Base-by-base conservation (phyloP, 2,329 filamentous ascomycete species). In the Macrophomina tecta region DNA sequence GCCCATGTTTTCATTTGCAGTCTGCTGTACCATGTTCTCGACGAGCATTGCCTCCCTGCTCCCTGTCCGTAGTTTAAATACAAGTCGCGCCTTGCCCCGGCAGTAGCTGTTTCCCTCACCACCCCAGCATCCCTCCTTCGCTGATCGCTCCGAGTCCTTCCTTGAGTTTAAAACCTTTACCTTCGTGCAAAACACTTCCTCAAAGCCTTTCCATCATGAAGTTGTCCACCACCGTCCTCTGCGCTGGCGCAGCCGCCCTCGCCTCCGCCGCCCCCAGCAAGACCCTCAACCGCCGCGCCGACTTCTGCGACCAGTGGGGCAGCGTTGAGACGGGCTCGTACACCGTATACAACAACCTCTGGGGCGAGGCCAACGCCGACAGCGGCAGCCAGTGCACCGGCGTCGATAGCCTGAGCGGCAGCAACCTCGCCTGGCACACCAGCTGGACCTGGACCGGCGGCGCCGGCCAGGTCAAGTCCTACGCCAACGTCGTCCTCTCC, bases 301-400 rank as follows among this genome's bases (percentile, higher is more conserved):
- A 76, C 68, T 75, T 69, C 66, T 78, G 76, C 63, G 75, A 72
- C 1, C 72, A 77, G 61, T 77, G 74, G 73, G 76, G 74, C 65
- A 72, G 64, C 40, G 30, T 68, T 30, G 69, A 73, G 16, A 73
- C 69, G 1, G 75, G 75, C 8, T 12, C 69, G 6, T 78, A 77
- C 69, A 77, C 75, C n/a, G 67, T 75, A 55, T 78, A 78, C 72
- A 76, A 78, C 68, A 78, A 83, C 74, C 78, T 83, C 36, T 85
- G 82, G 82, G 82, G 81, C 69, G 67, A 73, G 49, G 71, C 53
- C 40, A 66, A 72, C 52, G 82, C 81, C 8, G 76, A 73, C 4
- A 80, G 80, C 4, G 83, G 83, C 34, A 79, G 73, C 2, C 82
- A 84, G 71, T 84, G 82, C 75, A 81, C 81, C 30, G 78, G 76